Evolutionary conservation across 2,329 filamentous ascomycete genomes (phyloP), one percentile per base, ranked within the genome.

Genomic region (Phoma sp.): DNA sequence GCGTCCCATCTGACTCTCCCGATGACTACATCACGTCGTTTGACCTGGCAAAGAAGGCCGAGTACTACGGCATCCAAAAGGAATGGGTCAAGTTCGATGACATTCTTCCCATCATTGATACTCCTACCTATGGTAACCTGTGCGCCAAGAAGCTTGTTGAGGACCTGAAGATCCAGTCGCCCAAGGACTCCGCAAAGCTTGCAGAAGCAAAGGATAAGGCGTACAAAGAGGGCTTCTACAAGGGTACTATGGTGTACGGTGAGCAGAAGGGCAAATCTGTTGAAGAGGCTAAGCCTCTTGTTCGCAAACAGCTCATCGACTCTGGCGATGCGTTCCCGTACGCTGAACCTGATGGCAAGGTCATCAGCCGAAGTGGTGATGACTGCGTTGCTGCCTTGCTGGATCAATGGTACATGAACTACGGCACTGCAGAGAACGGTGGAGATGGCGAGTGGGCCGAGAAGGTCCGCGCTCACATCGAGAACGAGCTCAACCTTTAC

Each of bases 361-460:
- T 98, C 62, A 86, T 96, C 56, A 93, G 89, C 71, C 85, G 95
- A 76, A 96, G 91, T 65, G 91, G 89, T 23, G 93, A 98, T 70
- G 91, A 96, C 64, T 98, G 95, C 73, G 92, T 96, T 53, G 93
- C 95, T 55, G 90, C 92, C 25, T 87, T 93, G 62, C 87, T 98
- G 71, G 93, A 97, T 67, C 95, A 99, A 77, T 99, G 95, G 93
- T 99, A 96, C 78, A 81, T 99, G 67, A 93, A 97, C 78, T 99
- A 99, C 70, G 95, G 95, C 58, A 77, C 75, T 15, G 73, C 76
- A 17, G 78, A 77, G 37, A 78, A 78, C 45, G 90, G 93, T 77
- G 91, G 91, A 58, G 85, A 88, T 65, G 77, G 79, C 36, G 84
- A 88, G 42, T 98, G 95, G 95, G 90, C 90, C 71, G 79, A 90